Percentiles rank a stretch among this genome's conserved stretches.
Evolutionary conservation across 441 rosid genomes (phyloP).

Genomic region (Pelargonium myrrhifolium): DNA sequence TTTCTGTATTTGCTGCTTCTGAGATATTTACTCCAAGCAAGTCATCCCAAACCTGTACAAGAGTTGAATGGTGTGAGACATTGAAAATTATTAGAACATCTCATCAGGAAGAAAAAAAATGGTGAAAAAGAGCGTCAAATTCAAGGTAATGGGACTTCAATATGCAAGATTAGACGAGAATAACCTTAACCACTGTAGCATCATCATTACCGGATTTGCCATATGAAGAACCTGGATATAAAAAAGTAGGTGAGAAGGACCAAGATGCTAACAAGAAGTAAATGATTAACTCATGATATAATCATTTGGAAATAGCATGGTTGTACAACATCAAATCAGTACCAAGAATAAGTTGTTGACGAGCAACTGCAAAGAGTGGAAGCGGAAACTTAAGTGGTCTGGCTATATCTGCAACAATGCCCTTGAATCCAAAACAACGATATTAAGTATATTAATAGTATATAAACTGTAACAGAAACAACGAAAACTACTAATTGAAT

Average conservation of each 20-base stretch:
- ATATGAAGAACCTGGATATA: constrained; percentile 57
- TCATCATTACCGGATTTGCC: constrained; percentile 36
- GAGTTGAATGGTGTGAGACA: constrained; percentile 7
- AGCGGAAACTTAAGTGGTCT: constrained; percentile 68
- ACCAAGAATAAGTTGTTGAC: constrained; percentile 85
- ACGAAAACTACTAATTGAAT: background rate
- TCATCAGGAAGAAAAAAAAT: background rate
- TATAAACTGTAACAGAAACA: background rate
- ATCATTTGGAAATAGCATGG: too few relatives aligned
- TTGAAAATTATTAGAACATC: background rate
- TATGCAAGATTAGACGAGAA: constrained; percentile 15
- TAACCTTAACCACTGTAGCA: constrained; percentile 59
- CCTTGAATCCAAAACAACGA: constrained; percentile 36
- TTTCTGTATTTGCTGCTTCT: constrained; percentile 56
- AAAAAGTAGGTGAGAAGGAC: constrained; percentile 18
- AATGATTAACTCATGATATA: too few relatives aligned
- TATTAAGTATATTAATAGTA: too few relatives aligned
- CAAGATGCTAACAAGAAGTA: constrained; percentile 14
- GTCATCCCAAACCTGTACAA: constrained; percentile 64
- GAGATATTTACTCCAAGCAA: constrained; percentile 53
- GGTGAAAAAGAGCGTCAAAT: constrained; percentile 8
- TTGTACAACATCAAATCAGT: constrained; percentile 15
- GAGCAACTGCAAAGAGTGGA: constrained; percentile 74
- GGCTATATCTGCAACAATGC: constrained; percentile 56
- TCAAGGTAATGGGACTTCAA: constrained; percentile 14